Evolutionary conservation across 2,329 filamentous ascomycete genomes (phyloP), one percentile per base, ranked within the genome.

Genomic region (Aspergillus terreus): DNA sequence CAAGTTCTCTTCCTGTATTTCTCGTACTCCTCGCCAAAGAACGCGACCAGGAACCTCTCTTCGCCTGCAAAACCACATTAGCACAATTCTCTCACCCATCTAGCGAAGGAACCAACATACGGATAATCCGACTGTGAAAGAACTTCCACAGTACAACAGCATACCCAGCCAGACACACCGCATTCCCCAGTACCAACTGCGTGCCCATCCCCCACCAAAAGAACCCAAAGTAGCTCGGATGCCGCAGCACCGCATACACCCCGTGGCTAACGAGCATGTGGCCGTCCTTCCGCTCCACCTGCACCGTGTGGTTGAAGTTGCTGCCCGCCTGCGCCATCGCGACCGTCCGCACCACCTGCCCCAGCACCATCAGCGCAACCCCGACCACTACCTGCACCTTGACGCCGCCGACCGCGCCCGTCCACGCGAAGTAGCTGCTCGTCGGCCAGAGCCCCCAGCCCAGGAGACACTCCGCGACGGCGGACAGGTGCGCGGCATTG

Each of bases 151-250:
- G 71, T 14, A 95, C 87, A 6, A 80, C 69, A 0, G 82, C 73
- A 75, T 95, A 97, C 2, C 73, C 87, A 6, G 85, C 59, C 51
- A 95, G 83, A 68, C 90, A 95, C 2, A 95, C 58, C 7, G 81
- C 73, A 71, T 99, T 99, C 15, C 92, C 92, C 57, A 96, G 78
- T 49, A 95, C 83, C 41, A 97, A 66, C 77, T 99, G 94, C 11
- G 92, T 96, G 4, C 94, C 94, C n/a, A 97, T 66, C 0, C 89
- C 90, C 92, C 92, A 99, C 85, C 91, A 97, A 72, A 96, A 99
- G 76, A 96, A 99, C 3, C 92, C 94, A 75, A 97, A 96, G 73
- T 99, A 99, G 53, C 87, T 88, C 11, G 94, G 94, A 71, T 99
- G 94, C 21, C 94, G 78, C 47, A 95, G 75, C 42, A 81, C 70